Percentiles rank a stretch among this genome's conserved stretches.
These are phyloP conservation scores for Colletotrichum lupini DNA, from an alignment of 2,329 filamentous ascomycete species.

Conservation along the genomic window DNA sequence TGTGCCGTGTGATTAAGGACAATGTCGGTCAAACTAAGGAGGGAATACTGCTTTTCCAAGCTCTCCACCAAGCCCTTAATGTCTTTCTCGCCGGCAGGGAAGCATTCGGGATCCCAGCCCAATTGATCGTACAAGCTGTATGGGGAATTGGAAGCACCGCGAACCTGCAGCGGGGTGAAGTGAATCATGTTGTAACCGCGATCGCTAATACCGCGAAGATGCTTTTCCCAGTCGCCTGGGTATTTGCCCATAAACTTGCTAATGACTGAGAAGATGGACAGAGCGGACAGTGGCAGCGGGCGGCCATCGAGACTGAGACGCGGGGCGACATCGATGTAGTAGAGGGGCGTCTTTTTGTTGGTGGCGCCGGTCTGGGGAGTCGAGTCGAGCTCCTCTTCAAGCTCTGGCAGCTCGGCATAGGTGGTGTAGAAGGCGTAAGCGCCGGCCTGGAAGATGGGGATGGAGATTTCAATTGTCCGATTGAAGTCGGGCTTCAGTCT, in stretches of 20 bases:
- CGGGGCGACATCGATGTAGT: slow-evolving; percentile 96
- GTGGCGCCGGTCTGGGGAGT: slow-evolving; percentile 59
- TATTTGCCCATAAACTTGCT: slow-evolving; percentile 99
- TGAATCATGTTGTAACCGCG: slow-evolving; percentile 99
- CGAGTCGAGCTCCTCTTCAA: slow-evolving; percentile 66
- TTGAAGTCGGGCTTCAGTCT: slow-evolving; percentile 95
- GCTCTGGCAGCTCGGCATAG: slow-evolving; percentile 86
- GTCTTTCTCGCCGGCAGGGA: slow-evolving; percentile 87
- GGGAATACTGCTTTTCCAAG: slow-evolving; percentile 85
- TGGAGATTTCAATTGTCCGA: slow-evolving; percentile 87
- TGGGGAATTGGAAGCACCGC: slow-evolving; percentile 92
- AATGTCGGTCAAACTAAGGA: slow-evolving; percentile 93
- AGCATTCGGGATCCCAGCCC: slow-evolving; percentile 82
- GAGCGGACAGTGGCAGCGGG: slow-evolving; percentile 82
- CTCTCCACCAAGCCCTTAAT: slow-evolving; percentile 79
- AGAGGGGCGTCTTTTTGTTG: slow-evolving; percentile 77
- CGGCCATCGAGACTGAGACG: slow-evolving; percentile 78
- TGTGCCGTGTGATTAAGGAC: slow-evolving; percentile 98
- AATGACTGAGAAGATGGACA: slow-evolving; percentile 92
- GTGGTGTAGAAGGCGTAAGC: slow-evolving; percentile 96
- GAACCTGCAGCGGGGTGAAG: slow-evolving; percentile 92
- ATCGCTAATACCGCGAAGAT: slow-evolving; percentile 87
- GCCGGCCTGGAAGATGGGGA: slow-evolving; percentile 84
- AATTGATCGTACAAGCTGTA: slow-evolving; percentile 97
- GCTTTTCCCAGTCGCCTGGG: slow-evolving; percentile 88